Evolutionary conservation across 1,284 basidiomycete genomes (phyloP), one percentile per base, ranked within the genome.

Genomic region (Coniferiporia sulphurascens): DNA sequence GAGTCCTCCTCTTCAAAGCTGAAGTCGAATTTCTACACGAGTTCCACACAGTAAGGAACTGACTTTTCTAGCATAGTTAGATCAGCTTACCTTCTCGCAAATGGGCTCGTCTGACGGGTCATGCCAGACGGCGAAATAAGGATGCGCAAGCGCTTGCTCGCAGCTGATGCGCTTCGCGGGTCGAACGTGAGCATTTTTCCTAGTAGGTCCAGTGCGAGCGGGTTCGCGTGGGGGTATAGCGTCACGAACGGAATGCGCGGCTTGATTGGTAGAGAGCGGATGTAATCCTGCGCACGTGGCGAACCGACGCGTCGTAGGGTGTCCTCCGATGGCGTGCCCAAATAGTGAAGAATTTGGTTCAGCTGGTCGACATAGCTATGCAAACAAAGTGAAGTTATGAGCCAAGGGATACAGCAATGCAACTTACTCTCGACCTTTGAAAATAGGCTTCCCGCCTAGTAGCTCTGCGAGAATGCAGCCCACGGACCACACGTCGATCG

Each of bases 401-500:
- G 36, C 27, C 27, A 45, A 22, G 51, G 41, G n/a, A 58, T 5
- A 55, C 21, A 15, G 19, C 12, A 49, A 6, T 5, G 34, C 54
- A 3, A 12, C 19, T 68, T 73, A 95, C 87, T 99, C 96, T 76
- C 95, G 80, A 56, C 97, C 97, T 73, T 98, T 99, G 83, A 94
- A 99, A 69, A 99, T 98, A 0, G 97, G 97, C 70, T 95, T 93
- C 38, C 97, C 95, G 13, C 95, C 95, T 6, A 99, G 80, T 12
- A 99, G 81, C 73, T 99, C 97, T 1, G 97, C 97, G 48, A 99
- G 82, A 66, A 99, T 99, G 73, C 97, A 99, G 7, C 97, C 97
- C 36, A 99, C 90, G 0, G 92, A 95, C 96, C 96, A 99, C 62
- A 98, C 93, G 69, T 98, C 96, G 70, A 99, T 95, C 65, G 86